Evolutionary conservation across 768 basidiomycete genomes (phyloP).

Genomic region (Kondoa subrosea): DNA sequence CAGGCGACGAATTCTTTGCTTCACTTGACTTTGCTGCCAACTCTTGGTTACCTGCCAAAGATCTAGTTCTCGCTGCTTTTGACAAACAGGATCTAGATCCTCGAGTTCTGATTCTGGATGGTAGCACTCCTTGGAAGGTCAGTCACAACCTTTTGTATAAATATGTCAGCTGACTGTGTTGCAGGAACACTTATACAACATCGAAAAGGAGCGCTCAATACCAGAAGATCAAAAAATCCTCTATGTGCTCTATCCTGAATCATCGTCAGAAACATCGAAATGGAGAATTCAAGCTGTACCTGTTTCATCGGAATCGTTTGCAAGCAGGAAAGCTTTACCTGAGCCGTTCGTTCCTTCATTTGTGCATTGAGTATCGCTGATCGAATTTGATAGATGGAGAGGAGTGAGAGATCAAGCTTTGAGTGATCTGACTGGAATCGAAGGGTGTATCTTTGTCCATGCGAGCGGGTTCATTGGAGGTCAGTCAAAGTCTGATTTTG

Average conservation of each 20-base stretch:
- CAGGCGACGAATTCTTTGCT: constrained; percentile 68
- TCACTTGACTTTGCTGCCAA: constrained; percentile 65
- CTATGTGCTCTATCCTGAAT: constrained; percentile 83
- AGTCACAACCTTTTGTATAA: not conserved
- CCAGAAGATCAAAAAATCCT: constrained; percentile 43
- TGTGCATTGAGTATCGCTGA: not conserved
- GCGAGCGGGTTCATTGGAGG: constrained; percentile 95
- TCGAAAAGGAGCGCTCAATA: constrained; percentile 48
- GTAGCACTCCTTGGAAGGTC: constrained; percentile 80
- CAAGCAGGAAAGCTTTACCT: constrained; percentile 78
- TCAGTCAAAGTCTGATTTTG: constrained; percentile 35
- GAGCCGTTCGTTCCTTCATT: constrained; percentile 39
- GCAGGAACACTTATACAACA: constrained; percentile 82
- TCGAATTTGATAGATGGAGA: constrained; percentile 47
- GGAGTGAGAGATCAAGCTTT: constrained; percentile 74
- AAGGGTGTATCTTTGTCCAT: constrained; percentile 79
- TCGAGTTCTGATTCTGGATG: constrained; percentile 59
- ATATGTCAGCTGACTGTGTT: constrained; percentile 31
- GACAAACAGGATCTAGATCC: constrained; percentile 39
- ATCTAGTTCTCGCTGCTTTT: constrained; percentile 49
- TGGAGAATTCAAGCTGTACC: constrained; percentile 95
- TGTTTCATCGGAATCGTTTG: constrained; percentile 60
- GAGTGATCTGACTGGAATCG: constrained; percentile 53
- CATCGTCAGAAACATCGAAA: constrained; percentile 35
- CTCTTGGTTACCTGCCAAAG: constrained; percentile 82